Evolutionary conservation across 257 asterid species (phyloP).

Genomic region (Phtheirospermum japonicum): DNA sequence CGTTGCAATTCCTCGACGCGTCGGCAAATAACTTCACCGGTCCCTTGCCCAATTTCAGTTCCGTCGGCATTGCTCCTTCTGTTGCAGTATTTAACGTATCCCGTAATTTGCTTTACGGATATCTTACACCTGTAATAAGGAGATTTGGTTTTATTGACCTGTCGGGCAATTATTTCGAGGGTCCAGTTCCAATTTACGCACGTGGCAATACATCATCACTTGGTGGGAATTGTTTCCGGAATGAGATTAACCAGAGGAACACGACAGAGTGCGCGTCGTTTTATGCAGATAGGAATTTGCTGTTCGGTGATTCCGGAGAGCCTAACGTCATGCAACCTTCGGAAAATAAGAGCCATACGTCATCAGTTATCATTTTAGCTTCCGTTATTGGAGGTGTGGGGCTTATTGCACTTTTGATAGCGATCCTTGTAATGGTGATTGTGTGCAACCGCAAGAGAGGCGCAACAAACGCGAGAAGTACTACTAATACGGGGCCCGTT

Average conservation of each 20-base stretch:
- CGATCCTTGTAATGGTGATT: constrained; percentile 36
- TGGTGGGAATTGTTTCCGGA: constrained; percentile 61
- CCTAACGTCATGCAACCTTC: constrained; percentile 45
- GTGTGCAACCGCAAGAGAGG: constrained; percentile 59
- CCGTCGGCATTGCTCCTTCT: constrained; percentile 30
- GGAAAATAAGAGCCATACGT: constrained; percentile 36
- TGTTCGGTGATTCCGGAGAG: constrained; percentile 73
- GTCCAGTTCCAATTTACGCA: constrained; percentile 59
- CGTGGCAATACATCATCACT: constrained; percentile 37
- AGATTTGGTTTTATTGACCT: constrained; percentile 57
- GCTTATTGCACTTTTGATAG: constrained; percentile 41
- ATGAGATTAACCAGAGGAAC: constrained; percentile 52
- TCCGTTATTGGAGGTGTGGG: constrained; percentile 77
- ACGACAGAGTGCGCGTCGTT: constrained; percentile 57
- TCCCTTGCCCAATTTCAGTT: constrained; percentile 40
- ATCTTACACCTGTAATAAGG: constrained; percentile 46
- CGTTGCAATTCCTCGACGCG: constrained; percentile 61
- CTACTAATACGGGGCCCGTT: constrained; percentile 60
- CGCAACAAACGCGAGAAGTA: constrained; percentile 47
- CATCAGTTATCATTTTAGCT: constrained; percentile 50
- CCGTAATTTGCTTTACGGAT: constrained; percentile 65
- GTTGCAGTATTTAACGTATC: constrained; percentile 54
- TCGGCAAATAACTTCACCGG: constrained; percentile 81
- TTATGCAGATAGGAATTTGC: constrained; percentile 61
- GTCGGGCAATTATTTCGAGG: constrained; percentile 77